Evolutionary conservation across 139 green algal species (phyloP), one percentile per base, ranked within the genome.

Genomic region (Chlamydomonas sp.): DNA sequence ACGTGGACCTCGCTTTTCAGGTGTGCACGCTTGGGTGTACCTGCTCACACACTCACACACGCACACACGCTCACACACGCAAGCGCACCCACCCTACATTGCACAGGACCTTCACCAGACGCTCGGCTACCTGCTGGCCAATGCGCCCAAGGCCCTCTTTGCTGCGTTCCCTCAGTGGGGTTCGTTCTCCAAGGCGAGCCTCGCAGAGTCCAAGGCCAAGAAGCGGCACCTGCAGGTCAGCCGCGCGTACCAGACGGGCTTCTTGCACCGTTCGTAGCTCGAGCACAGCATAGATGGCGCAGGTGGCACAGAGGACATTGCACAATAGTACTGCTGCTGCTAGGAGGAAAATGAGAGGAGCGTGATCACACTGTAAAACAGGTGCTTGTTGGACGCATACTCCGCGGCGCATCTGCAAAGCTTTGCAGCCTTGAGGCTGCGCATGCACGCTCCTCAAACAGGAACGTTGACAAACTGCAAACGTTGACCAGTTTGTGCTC

Each of bases 161-260:
- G 54, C 54, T 26, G 22, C 54, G 6, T 64, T 33, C 54, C 54
- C 22, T 28, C 26, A 30, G 34, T 36, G 22, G 54, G 26, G 54
- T 20, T 36, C 10, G 24, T 64, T 64, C 54, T 64, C 54, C 6
- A 64, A 64, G 26, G 54, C 54, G 24, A 64, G 54, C 54, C 24
- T 33, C 30, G 22, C 22, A 36, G 54, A 64, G 54, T 30, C 54
- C 54, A 64, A 33, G 26, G 34, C 34, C 8, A 64, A 26, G 16
- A 64, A 33, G 54, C 30, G 26, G 54, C 54, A 64, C 26, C 24
- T 26, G 24, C 26, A 30, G 24, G 22, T 64, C 24, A 64, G 24
- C 8, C 8, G 34, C 22, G 16, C 34, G 54, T 64, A 64, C 54
- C n/a, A n/a, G n/a, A n/a, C n/a, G n/a, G n/a, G n/a, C n/a, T n/a